Base-by-base conservation (phyloP, 192 early-diverging fungal species). In the Podila epicladia region DNA sequence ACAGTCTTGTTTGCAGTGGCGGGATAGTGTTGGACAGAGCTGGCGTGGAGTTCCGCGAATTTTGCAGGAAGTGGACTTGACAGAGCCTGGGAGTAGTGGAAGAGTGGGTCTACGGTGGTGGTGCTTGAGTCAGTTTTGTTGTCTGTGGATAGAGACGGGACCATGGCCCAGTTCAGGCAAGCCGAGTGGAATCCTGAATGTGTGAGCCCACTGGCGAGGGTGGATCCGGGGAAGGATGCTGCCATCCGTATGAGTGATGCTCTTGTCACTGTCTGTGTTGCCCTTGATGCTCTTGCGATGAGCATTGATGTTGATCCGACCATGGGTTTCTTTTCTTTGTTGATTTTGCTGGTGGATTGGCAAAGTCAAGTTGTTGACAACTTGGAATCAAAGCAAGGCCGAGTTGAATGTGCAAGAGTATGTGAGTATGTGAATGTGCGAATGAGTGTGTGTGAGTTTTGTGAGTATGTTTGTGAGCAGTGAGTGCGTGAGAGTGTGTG, bases 1-100 rank as follows among this genome's bases (percentile, higher is more conserved):
- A 87, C 62, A 49, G 89, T 85, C 82, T 88, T 86, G 49, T 71
- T 29, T 0, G 87, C 78, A 19, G 73, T 67, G 0, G 26, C 29
- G 24, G 80, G 72, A n/a, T 71, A 82, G 29, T 55, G 24, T 5
- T n/a, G 15, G 1, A 71, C 9, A 5, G 69, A 53, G 22, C 41
- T 35, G 1, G 53, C 59, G 45, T 71, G 73, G 28, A 82, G 72
- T 3, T 12, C 24, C 2, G 12, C 51, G 26, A 71, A 71, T 45
- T 74, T 71, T 8, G 61, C 62, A 24, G 80, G 68, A 17, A 71
- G 32, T 12, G 67, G 67, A 13, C 64, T 74, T 1, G 80, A 74
- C 6, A 62, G 62, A 19, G 51, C 1, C 12, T 66, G 49, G 55
- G 53, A 17, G 64, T 82, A 82, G 48, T 11, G 28, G 29, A 64